Percentiles rank a stretch among this genome's conserved stretches.
phyloP scores from a whole-genome alignment of 2,329 filamentous ascomycete genomes.

The Fusarium coicis region DNA sequence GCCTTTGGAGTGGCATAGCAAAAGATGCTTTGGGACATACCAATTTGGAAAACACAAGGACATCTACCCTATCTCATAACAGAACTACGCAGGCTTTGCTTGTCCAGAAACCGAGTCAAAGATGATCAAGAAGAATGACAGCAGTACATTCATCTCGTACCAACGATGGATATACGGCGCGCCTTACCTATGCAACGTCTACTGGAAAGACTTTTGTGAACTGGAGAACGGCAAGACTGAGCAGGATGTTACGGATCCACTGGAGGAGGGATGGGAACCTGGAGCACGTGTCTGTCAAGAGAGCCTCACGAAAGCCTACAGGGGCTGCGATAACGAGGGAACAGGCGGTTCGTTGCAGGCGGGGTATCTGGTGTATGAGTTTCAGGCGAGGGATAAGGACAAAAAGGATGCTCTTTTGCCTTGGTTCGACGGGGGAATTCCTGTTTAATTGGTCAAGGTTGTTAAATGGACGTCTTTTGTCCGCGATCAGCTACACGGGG shows the following conservation, averaged over 20 bases:
- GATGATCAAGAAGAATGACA: neutral
- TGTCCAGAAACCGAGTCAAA: neutral
- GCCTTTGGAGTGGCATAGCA: neutral
- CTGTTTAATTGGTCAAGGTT: neutral
- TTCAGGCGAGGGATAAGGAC: neutral
- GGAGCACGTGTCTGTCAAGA: neutral
- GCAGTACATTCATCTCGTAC: neutral
- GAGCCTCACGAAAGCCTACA: neutral
- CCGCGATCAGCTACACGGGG: too few species aligned
- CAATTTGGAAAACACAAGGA: neutral
- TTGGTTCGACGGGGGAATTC: neutral
- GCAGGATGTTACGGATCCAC: neutral
- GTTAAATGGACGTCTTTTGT: neutral
- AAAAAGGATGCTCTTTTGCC: neutral
- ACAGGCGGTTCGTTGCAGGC: neutral
- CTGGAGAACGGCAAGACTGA: neutral
- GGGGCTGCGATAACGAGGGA: neutral
- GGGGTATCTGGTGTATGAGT: neutral
- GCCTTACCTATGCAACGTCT: neutral
- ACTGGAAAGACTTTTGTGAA: neutral
- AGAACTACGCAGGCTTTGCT: neutral
- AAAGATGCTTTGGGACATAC: neutral
- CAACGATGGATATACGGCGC: neutral
- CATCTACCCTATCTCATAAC: neutral
- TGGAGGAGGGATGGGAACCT: neutral